Evolutionary conservation across 2,329 filamentous ascomycete species (phyloP), one percentile per base, ranked within the genome.

Genomic region (Aspergillus carbonarius): DNA sequence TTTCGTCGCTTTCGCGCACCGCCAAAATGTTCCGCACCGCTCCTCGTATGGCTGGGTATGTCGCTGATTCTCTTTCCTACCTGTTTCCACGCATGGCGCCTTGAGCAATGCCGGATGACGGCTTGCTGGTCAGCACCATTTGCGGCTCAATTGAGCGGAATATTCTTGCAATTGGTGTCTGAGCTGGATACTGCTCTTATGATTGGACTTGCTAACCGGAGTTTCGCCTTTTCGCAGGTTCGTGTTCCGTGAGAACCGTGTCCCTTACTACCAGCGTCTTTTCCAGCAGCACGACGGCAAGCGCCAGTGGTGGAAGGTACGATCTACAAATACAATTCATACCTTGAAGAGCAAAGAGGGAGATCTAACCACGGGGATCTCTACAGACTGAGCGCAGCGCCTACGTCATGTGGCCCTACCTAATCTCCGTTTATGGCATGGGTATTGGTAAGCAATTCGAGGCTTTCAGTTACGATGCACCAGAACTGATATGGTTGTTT

Each of bases 231-330:
- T 35, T 40, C 60, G 46, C 65, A 82, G 81, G 62, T 80, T 79
- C 66, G 72, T 89, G 71, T 82, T 82, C 81, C 86, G 87, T 75
- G 80, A 85, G 76, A 89, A 89, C 81, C 82, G 83, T 68, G 87
- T 89, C 64, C 84, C 86, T 54, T 77, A 84, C 68, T 89, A 87
- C 79, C 87, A 89, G 79, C 81, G 84, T 66, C 80, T 88, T 50
- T 87, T 86, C 79, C 87, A 89, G 78, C 81, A 78, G 63, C 79
- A 88, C 73, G 87, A 89, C 72, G 86, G 86, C 68, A 76, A 86
- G 71, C 81, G 87, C 74, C 82, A 85, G 74, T 89, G 87, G 86
- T 78, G 82, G 74, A 88, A 89, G 85, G 87, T 89, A 71, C 76
- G 54, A 52, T 48, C 57, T 58, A 42, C 42, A 50, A 51, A 61